phyloP scores from a whole-genome alignment of 306 rosid genomes.

The Dalbergia cochinchinensis region DNA sequence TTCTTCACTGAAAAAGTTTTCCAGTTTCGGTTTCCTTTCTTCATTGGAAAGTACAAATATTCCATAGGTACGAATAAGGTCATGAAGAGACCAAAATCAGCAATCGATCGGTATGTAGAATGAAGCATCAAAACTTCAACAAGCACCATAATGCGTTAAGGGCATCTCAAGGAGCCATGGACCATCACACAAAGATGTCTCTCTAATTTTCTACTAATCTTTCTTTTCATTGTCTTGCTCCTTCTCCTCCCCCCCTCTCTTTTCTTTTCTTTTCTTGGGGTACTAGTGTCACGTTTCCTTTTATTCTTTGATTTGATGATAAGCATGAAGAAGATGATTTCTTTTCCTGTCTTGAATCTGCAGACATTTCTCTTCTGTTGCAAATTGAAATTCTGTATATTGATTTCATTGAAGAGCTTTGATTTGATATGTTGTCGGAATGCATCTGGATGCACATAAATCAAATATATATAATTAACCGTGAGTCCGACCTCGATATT shows the following conservation, averaged over 20 bases:
- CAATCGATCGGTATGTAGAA: constrained; percentile 14
- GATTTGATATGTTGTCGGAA: constrained; percentile 4
- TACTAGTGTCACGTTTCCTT: constrained; percentile 48
- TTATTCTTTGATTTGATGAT: constrained; percentile 45
- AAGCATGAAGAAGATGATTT: constrained; percentile 16
- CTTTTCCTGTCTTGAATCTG: constrained; percentile 23
- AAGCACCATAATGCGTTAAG: constrained; percentile 54
- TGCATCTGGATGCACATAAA: not conserved
- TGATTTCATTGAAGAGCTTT: not conserved
- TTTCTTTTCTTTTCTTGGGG: constrained; percentile 25
- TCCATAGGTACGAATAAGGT: constrained; percentile 14
- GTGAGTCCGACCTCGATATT: no score
- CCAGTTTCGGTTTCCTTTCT: constrained; percentile 22
- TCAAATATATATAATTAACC: no score
- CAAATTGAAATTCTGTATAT: constrained; percentile 5
- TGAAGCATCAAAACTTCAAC: constrained; percentile 41
- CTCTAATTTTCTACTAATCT: constrained; percentile 53
- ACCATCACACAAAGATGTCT: constrained; percentile 62
- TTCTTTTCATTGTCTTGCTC: constrained; percentile 53
- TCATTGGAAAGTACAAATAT: constrained; percentile 40
- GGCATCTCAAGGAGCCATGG: constrained; percentile 53
- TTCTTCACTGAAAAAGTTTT: not conserved
- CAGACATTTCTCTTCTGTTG: constrained; percentile 26
- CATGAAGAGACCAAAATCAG: not conserved
- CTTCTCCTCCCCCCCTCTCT: no score